Evolutionary conservation across 2,329 filamentous ascomycete species (phyloP).

Genomic region (Periconia sp.): DNA sequence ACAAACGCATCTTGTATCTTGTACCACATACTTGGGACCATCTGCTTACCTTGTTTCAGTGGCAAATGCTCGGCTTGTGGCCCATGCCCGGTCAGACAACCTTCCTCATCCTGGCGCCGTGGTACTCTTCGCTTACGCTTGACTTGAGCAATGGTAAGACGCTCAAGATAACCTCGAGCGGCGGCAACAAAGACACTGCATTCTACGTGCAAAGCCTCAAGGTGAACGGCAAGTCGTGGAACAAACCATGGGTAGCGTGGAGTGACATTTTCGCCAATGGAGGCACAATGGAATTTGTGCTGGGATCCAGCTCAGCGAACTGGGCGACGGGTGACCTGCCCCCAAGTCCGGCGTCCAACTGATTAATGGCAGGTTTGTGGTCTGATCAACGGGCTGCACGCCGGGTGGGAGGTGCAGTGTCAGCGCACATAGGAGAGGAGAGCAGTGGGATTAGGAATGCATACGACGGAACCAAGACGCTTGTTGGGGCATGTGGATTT

Average conservation of each 20-base stretch:
- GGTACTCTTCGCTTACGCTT: conserved; percentile 60
- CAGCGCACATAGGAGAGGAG: too few species aligned
- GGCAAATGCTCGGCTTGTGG: conserved; percentile 42
- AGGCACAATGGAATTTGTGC: conserved; percentile 67
- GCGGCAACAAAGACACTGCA: conserved; percentile 54
- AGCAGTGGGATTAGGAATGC: too few species aligned
- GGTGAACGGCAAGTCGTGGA: conserved; percentile 69
- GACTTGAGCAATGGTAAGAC: conserved; percentile 61
- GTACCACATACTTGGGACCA: conserved; percentile 1
- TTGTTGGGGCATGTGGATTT: too few species aligned
- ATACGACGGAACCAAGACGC: too few species aligned
- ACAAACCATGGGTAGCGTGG: conserved; percentile 70
- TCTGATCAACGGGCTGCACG: not conserved
- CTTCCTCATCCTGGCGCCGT: conserved; percentile 63
- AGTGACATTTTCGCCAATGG: conserved; percentile 66
- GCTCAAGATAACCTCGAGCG: conserved; percentile 61
- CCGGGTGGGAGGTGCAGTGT: too few species aligned
- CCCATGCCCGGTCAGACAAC: conserved; percentile 69
- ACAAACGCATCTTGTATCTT: not conserved
- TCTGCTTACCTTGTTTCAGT: conserved; percentile 16
- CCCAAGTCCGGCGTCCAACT: conserved; percentile 61
- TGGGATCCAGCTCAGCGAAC: conserved; percentile 58
- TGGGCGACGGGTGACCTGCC: conserved; percentile 68
- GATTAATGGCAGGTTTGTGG: not conserved
- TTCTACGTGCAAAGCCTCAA: conserved; percentile 70